phyloP scores from a whole-genome alignment of 1,284 basidiomycete genomes.

The Apiotrichum porosum region DNA sequence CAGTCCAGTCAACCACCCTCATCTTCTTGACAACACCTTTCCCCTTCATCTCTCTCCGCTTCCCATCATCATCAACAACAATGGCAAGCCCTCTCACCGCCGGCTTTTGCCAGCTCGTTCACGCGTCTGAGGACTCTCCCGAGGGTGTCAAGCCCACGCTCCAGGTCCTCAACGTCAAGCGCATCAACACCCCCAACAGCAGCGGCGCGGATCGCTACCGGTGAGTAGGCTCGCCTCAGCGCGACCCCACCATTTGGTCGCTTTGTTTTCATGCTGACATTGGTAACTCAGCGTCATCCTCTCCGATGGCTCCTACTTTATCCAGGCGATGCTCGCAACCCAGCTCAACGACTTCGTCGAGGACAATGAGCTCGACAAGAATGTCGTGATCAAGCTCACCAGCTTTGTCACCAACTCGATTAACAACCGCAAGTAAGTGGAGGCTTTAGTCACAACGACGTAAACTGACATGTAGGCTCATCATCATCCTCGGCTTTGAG shows the following conservation, averaged over 20 bases:
- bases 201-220: constrained; percentile 43
- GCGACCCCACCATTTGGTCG: no score
- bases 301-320: constrained; percentile 71
- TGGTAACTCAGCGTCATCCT: constrained; percentile 54
- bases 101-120: constrained; percentile 38
- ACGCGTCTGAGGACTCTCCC: constrained; percentile 25
- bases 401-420: constrained; percentile 80
- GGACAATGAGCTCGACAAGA: constrained; percentile 63
- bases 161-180: constrained; percentile 78
- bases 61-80: constrained; percentile 10
- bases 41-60: constrained; percentile 3
- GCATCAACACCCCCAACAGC: constrained; percentile 52
- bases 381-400: constrained; percentile 68
- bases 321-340: constrained; percentile 93
- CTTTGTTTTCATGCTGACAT: constrained; percentile 1
- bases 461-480: constrained; percentile 55
- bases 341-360: constrained; percentile 77
- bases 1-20: constrained; percentile 5
- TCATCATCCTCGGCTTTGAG: constrained; percentile 75
- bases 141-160: constrained; percentile 58
- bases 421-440: constrained; percentile 70
- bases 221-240: constrained; percentile 26
- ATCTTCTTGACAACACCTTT: background rate
- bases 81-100: constrained; percentile 39
- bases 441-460: background rate